These are phyloP conservation scores for Westerdykella aurantiaca DNA, from an alignment of 2,329 filamentous ascomycete genomes.

Conservation along the genomic window DNA sequence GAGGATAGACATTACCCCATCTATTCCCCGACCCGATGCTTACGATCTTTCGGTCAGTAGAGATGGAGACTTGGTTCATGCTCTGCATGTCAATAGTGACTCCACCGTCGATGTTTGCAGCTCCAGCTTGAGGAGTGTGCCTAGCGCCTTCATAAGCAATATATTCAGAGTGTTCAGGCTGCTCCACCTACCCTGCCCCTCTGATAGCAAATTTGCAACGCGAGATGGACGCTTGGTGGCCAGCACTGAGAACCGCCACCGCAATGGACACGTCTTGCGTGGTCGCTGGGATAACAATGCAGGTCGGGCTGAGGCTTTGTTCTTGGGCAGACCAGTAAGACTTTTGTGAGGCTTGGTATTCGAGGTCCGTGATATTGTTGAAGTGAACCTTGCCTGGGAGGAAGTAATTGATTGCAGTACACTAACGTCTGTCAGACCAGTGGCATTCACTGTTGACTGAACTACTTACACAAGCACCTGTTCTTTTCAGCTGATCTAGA, in stretches of 20 bases:
- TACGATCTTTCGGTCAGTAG: conserved; percentile 13
- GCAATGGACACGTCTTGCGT: conserved; percentile 17
- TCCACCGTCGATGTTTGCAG: conserved; percentile 22
- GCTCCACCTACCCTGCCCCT: conserved; percentile 13
- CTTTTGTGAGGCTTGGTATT: conserved; percentile 11
- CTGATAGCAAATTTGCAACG: conserved; percentile 17
- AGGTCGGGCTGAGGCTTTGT: conserved; percentile 13
- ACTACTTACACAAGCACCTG: conserved; percentile 13
- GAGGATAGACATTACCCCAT: conserved; percentile 20
- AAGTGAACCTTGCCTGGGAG: conserved; percentile 15
- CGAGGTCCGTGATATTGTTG: conserved; percentile 5
- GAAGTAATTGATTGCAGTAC: conserved; percentile 13
- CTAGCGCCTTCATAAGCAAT: conserved; percentile 1
- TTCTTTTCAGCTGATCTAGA: conserved; percentile 9
- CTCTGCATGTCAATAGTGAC: conserved; percentile 24
- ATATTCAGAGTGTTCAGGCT: not conserved
- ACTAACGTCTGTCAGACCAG: conserved; percentile 5
- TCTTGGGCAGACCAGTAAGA: conserved; percentile 18
- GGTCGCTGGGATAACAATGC: conserved; percentile 19
- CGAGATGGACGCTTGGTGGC: conserved; percentile 9
- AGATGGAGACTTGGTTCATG: conserved; percentile 18
- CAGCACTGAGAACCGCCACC: conserved; percentile 13
- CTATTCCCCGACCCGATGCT: conserved; percentile 19
- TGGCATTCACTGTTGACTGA: not conserved
- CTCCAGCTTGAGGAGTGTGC: conserved; percentile 19